phyloP scores from a whole-genome alignment of 1,284 basidiomycete species.

The Apiotrichum sp. region DNA sequence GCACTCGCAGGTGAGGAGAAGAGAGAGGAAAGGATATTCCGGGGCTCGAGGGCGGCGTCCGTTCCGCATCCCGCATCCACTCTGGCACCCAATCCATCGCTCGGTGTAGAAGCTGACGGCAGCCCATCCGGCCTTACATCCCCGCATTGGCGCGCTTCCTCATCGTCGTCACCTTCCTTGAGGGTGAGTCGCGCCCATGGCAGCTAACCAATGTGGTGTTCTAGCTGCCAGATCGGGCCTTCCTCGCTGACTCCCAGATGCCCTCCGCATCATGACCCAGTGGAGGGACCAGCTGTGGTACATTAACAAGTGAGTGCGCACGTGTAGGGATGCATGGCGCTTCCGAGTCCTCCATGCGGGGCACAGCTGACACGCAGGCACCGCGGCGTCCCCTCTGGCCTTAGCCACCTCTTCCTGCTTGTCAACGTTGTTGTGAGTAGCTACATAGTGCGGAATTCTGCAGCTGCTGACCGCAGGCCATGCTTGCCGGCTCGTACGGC shows the following conservation, averaged over 20 bases:
- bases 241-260: constrained; percentile 50
- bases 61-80: no score
- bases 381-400: constrained; percentile 87
- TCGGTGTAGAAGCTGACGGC: not conserved
- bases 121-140: constrained; percentile 85
- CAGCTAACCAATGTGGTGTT: no score
- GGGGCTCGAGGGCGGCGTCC: no score
- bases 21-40: no score
- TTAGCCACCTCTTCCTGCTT: constrained; percentile 87
- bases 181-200: constrained; percentile 51
- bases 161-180: constrained; percentile 96
- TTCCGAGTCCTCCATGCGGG: no score
- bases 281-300: constrained; percentile 98
- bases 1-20: constrained; percentile 60
- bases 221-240: not conserved
- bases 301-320: constrained; percentile 69
- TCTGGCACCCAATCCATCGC: no score
- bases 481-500: constrained; percentile 79
- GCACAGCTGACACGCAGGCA: constrained; percentile 54
- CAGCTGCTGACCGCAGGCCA: constrained; percentile 56
- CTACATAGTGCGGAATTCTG: no score
- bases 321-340: no score
- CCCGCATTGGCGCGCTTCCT: constrained; percentile 93
- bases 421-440: constrained; percentile 81
- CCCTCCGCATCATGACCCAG: constrained; percentile 85